A percentile compares a stretch with the other conserved stretches of the same genome.
phyloP scores from a whole-genome alignment of 106 monocot genomes.

The Dendrobium huoshanense region DNA sequence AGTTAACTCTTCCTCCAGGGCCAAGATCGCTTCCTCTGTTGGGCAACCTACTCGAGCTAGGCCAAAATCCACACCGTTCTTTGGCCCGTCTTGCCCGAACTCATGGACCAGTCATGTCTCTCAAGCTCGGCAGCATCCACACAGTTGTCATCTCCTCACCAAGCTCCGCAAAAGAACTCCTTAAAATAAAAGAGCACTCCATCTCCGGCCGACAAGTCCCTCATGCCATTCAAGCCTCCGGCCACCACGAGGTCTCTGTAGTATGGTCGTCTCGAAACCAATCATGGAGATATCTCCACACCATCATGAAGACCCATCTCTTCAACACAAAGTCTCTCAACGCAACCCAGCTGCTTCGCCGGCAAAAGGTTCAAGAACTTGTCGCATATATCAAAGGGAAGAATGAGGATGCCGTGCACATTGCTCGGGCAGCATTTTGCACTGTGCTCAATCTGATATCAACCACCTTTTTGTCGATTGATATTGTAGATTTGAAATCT shows the following conservation, averaged over 20 bases:
- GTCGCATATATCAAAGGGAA: not conserved
- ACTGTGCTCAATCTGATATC: slow-evolving; percentile 21
- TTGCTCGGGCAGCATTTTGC: slow-evolving; percentile 14
- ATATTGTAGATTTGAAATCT: slow-evolving; percentile 7
- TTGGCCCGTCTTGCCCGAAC: too few relatives aligned
- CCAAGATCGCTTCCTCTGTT: too few relatives aligned
- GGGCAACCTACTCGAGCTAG: too few relatives aligned
- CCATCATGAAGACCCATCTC: not conserved
- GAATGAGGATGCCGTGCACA: not conserved
- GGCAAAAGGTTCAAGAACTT: not conserved
- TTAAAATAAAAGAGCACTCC: too few relatives aligned
- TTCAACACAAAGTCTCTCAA: not conserved
- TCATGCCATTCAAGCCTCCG: not conserved
- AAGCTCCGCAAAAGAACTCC: too few relatives aligned
- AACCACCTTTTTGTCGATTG: slow-evolving; percentile 15
- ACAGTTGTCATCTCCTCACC: too few relatives aligned
- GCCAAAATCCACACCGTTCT: too few relatives aligned
- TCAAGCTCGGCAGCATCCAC: too few relatives aligned
- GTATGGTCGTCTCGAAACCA: not conserved
- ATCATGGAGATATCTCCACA: not conserved
- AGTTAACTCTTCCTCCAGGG: too few relatives aligned
- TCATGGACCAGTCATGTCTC: too few relatives aligned
- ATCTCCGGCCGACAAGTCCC: too few relatives aligned
- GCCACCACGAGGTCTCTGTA: not conserved
- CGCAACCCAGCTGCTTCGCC: not conserved